Base-by-base conservation (phyloP, 2,329 filamentous ascomycete genomes). In the Truncatella angustata region DNA sequence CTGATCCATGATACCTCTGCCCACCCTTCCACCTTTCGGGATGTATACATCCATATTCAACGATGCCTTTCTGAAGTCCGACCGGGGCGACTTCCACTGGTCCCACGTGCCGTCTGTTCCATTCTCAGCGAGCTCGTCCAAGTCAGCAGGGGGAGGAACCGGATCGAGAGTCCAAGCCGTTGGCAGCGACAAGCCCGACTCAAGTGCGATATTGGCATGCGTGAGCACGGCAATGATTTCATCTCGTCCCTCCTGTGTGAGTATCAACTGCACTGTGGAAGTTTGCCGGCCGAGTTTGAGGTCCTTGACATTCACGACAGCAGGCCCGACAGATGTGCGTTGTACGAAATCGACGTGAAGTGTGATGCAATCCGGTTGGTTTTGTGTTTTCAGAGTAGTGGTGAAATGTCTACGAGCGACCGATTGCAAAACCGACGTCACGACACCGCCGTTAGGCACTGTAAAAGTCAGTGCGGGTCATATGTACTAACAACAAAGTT, bases 371-470 rank as follows among this genome's bases (percentile, higher is more conserved):
- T 66, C 58, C n/a, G 64, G 63, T 34, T 67, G 65, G 16, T 59
- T 56, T 48, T 64, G 63, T 5, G 59, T 52, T 35, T 57, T 56
- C 10, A 70, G 61, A n/a, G 63, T 65, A 5, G 62, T 64, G 50
- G 57, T 35, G 44, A 70, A 66, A 48, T 70, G 64, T 16, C 58
- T 52, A 9, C 61, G 52, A 4, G 67, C 63, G 26, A 84, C 80
- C 50, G 77, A 75, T 55, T 87, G 75, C 55, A 90, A 77, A 45
- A 80, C 74, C 0, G 83, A 77, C 9, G 85, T 85, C 14, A 88
- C 81, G 60, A 86, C 87, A 53, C 87, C 87, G 49, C 87, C 87
- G 66, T 90, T 85, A 5, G 86, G 86, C 11, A 90, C 87, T 86
- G 61, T 32, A 42, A 23, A 3, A 10, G 21, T 39, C 45, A 28